Base-by-base conservation (phyloP, 352 stramenopile species). In the Pythium periplocum region DNA sequence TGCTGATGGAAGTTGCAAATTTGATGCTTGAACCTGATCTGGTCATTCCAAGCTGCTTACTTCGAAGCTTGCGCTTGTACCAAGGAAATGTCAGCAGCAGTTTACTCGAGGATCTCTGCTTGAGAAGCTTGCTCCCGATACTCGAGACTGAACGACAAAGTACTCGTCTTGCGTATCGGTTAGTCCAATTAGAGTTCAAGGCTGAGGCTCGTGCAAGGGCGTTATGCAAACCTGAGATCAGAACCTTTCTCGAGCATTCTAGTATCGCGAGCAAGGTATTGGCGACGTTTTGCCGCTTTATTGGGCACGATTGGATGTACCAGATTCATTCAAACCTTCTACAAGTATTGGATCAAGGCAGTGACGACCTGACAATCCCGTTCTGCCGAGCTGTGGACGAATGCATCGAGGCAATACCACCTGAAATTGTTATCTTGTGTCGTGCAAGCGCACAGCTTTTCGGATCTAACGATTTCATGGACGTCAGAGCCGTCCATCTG, bases 401-500 rank as follows among this genome's bases (percentile, higher is more conserved):
- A 6, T 45, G 64, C 4, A n/a, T 78, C 38, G 40, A 52, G 26
- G 42, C 43, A 5, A 55, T 87, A 33, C 77, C 74, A 9, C 62
- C 38, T 5, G 73, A 86, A 43, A 68, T 87, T 38, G 62, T 86
- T 26, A 66, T 86, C 30, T 56, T 86, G n/a, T 79, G 71, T 61
- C 77, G 70, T 2, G 62, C 56, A 3, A 72, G 64, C 48, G 55
- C 33, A 26, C 71, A 66, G 31, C 30, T 85, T 32, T 52, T 76
- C 38, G 30, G 12, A 4, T 44, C 49, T 10, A 12, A 37, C 1
- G 43, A 44, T 3, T 11, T 31, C 17, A 26, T 3, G 38, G 39
- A 38, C 45, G 38, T 69, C 8, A 36, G 57, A 38, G 68, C 60
- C 0, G 54, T 82, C n/a, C 82, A 90, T 57, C 52, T 88, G 2